A percentile compares a stretch with the other conserved stretches of the same genome.
These are phyloP conservation scores for Cerioporus squamosus DNA, from an alignment of 1,284 basidiomycete genomes.

Conservation along the genomic window DNA sequence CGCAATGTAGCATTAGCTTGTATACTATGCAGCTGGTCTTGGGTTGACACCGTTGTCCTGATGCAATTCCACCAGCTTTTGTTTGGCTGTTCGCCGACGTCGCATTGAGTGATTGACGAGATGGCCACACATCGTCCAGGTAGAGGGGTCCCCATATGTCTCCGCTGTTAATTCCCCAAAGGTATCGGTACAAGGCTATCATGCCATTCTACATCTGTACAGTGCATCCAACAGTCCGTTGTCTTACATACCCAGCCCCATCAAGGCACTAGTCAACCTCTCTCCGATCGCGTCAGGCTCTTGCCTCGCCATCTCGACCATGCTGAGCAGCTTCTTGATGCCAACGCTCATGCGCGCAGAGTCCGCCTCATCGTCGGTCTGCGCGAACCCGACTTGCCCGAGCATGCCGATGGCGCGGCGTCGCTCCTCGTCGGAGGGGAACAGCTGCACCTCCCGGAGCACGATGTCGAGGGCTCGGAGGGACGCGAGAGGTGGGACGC, in stretches of 20 bases:
- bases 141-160: too few relatives aligned
- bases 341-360: conserved; percentile 73
- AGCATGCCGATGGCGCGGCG: conserved; percentile 70
- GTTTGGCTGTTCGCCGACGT: too few relatives aligned
- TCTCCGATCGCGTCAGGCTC: conserved; percentile 84
- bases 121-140: too few relatives aligned
- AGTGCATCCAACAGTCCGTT: neutral
- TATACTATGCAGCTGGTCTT: too few relatives aligned
- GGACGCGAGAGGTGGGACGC: conserved; percentile 82
- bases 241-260: conserved; percentile 57
- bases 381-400: conserved; percentile 75
- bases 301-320: conserved; percentile 97
- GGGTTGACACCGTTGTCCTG: too few relatives aligned
- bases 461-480: conserved; percentile 79
- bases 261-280: conserved; percentile 72
- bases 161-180: too few relatives aligned
- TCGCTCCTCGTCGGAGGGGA: conserved; percentile 64
- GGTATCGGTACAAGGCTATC: neutral
- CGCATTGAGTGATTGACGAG: too few relatives aligned
- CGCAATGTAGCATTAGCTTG: conserved; percentile 13
- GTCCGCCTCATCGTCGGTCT: conserved; percentile 46
- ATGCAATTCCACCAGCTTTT: too few relatives aligned
- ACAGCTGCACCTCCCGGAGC: conserved; percentile 85
- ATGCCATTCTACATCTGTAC: neutral
- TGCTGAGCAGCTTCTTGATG: conserved; percentile 91